These are phyloP conservation scores for Kluyveromyces aestuarii DNA, from an alignment of 805 yeast species.

Conservation along the genomic window DNA sequence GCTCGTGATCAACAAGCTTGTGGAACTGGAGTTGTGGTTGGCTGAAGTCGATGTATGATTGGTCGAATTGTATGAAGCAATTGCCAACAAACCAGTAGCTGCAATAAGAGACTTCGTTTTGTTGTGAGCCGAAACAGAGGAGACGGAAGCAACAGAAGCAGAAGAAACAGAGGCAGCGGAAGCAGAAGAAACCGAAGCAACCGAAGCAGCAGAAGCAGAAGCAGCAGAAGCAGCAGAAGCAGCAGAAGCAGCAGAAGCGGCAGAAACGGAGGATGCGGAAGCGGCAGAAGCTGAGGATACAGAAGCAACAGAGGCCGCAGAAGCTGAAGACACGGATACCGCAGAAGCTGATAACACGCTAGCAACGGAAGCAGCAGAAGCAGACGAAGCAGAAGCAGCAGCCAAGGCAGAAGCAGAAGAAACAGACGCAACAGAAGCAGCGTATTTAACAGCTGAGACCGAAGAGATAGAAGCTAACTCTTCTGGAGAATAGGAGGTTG, in stretches of 20 bases:
- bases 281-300: constrained; percentile 11
- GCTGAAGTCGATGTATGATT: constrained; percentile 18
- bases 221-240: constrained; percentile 15
- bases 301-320: constrained; percentile 10
- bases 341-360: constrained; percentile 1
- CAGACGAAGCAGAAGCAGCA: constrained; percentile 18
- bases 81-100: constrained; percentile 33
- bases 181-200: constrained; percentile 14
- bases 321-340: background rate
- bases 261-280: constrained; percentile 10
- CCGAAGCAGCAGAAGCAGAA: constrained; percentile 12
- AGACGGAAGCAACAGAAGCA: constrained; percentile 12
- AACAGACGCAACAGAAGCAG: constrained; percentile 15
- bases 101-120: constrained; percentile 18
- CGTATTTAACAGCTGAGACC: constrained; percentile 9
- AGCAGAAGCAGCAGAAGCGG: constrained; percentile 15
- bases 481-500: constrained; percentile 4
- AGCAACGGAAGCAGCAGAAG: constrained; percentile 16
- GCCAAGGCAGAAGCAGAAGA: constrained; percentile 14
- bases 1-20: constrained; percentile 5
- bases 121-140: constrained; percentile 8
- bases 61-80: constrained; percentile 31
- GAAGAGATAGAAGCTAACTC: constrained; percentile 1
- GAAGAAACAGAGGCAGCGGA: constrained; percentile 12
- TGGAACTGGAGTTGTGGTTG: constrained; percentile 8